Base-by-base conservation (phyloP, 192 early-diverging fungal genomes). In the Podila epigama region DNA sequence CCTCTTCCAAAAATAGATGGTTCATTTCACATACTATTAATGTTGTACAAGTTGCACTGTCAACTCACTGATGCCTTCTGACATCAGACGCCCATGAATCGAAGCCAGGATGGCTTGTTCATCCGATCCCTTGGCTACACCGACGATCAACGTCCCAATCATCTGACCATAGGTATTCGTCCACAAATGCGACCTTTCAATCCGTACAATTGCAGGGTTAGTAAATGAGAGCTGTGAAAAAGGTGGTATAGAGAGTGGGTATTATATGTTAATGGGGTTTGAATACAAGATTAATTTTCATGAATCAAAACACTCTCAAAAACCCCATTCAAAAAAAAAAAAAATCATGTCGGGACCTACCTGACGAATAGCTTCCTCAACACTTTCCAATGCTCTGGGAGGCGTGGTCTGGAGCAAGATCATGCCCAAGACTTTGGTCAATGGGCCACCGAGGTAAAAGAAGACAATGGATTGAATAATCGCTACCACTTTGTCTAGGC, bases 351-450 rank as follows among this genome's bases (percentile, higher is more conserved):
- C 4, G 20, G 15, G 20, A 2, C 28, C 59, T 67, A 83, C 79
- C 79, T 88, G 83, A 25, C 80, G 63, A 6, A 88, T 35, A 12
- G 75, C 58, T 25, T 68, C 79, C 32, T 88, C 87, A 13, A 88
- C 64, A 12, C 79, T 72, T 35, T 68, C 67, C 1, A 75, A 61
- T 31, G 78, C 69, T 27, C 61, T 51, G 13, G 83, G 70, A 2
- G 87, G 87, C 3, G 85, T 82, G 10, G 85, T 88, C 55, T 88
- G 87, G 25, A 88, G 56, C 11, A 88, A 51, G 1, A 88, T 58
- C 62, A 86, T 86, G 7, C 82, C 80, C 32, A 86, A 60, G 4
- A 79, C 82, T 36, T 70, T 82, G 29, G 84, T 69, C 28, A 84
- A 58, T 5, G 87, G 87, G 3, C 66, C 75, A 15, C 80, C 87